Evolutionary conservation across 768 basidiomycete genomes (phyloP), one percentile per base, ranked within the genome.

Genomic region (Boletus rex-veris): DNA sequence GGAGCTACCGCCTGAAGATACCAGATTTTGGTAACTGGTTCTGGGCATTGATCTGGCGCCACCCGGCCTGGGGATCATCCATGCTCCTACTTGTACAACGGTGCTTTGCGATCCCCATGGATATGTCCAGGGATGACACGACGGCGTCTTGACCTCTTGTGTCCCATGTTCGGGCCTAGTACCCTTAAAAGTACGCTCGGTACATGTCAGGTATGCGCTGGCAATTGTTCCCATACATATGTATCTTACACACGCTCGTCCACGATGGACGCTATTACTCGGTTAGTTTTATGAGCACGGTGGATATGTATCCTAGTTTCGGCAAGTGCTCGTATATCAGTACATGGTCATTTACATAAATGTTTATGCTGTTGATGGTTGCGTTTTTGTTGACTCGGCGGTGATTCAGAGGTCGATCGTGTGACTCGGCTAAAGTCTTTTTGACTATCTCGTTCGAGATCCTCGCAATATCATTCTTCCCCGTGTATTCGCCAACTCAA

Each of bases 11-110:
- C 67, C 74, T 0, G 66, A 70, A 21, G 69, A 71, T 31, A 77
- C 70, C 15, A 64, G 75, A 5, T 76, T 79, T 58, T 77, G 76
- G 76, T 78, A 45, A 45, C 41, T 5, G 10, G 43, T 9, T 39
- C 21, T 30, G 24, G 24, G 31, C 45, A 12, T 21, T 19, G 36
- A 26, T 28, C 19, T 46, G 45, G 28, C 21, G n/a, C 28, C 21
- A 8, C 11, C 37, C n/a, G n/a, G 37, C 37, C 37, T 38, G 49
- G 46, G 38, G 26, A 35, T 50, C 28, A n/a, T n/a, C n/a, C n/a
- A 24, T 26, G 41, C 33, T 43, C 40, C 6, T 36, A 30, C 35
- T 44, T 16, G 43, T 39, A 19, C 21, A 3, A 30, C 33, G 41
- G 39, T 31, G 26, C n/a, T 28, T 7, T 45, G 35, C 57, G 44